Base-by-base conservation (phyloP, 768 basidiomycete species). In the Russula brevipes region DNA sequence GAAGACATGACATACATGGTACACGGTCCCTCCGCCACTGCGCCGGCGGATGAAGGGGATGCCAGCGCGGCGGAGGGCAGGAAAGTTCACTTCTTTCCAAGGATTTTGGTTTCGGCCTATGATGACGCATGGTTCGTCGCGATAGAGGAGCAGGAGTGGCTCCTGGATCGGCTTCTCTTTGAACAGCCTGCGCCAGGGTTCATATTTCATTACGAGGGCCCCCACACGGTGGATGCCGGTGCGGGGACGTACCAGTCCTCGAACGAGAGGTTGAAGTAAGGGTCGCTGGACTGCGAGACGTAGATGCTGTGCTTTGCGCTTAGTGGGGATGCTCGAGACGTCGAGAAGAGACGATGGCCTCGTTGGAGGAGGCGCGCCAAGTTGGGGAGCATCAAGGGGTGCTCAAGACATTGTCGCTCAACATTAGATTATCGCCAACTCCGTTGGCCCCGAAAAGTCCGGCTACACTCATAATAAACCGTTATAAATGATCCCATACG, bases 71-170 rank as follows among this genome's bases (percentile, higher is more conserved):
- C 76, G 73, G 6, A 94, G 77, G 1, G 82, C 79, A 6, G 71
- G 64, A 54, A 95, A 81, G 69, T 96, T 95, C 68, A 94, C 86
- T 71, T 99, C 96, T 72, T 93, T 97, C 96, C 96, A 98, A 16
- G 95, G 96, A 68, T 97, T 98, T 78, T 99, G 97, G 72, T 98
- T 95, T 57, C 96, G 79, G 0, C 96, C 96, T 59, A 98, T 91
- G 58, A 99, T 82, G 17, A 98, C 92, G 70, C 94, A 94, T 3
- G 94, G 92, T 0, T 76, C 73, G 71, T 98, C 90, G 36, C 92
- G 85, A 73, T 98, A 99, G 59, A 99, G 75, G 51, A 97, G 80
- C 19, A 99, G 80, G 46, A 95, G 78, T 1, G 94, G 91, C 42
- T 80, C 75, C 4, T 85, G 76, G 5, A 80, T 79, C 3, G 83